Evolutionary conservation across 495 filamentous ascomycete species (phyloP), one percentile per base, ranked within the genome.

Genomic region (Tuber microsphaerosporum): DNA sequence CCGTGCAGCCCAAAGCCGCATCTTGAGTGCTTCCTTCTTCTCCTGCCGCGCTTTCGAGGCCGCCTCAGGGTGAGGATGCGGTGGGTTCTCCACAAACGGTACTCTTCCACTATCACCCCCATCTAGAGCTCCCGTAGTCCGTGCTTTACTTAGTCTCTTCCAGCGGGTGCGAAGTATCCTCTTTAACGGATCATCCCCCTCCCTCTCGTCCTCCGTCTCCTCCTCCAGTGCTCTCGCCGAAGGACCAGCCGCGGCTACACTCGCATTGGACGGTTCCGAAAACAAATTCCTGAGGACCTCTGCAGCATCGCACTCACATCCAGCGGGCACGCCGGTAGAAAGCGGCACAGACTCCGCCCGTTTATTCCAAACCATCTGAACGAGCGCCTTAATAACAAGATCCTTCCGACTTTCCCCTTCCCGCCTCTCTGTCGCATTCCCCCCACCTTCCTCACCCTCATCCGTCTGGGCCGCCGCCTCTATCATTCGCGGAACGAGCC

Each of bases 21-120:
- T 79, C 41, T 79, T 79, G n/a, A 79, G 70, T 2, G 76, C 77
- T 43, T 79, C 76, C 71, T 75, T 79, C 16, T 70, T 76, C 45
- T 79, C 77, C 37, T 71, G 75, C 61, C 77, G 74, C 22, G 73
- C 76, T 31, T 70, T 79, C 31, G 73, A 75, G 51, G 74, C 65
- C 12, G 69, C 69, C 70, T 79, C 76, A 8, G 77, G 76, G 22
- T 76, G 71, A 41, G 51, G 51, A 39, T 61, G 75, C 10, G 73
- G 65, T 10, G 69, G 75, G 16, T n/a, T 56, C 39, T 78, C 74
- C 42, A 70, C 72, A 34, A 46, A 19, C 14, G 56, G 26, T 2
- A 8, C 56, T 17, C 56, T 19, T 17, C 56, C 26, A 19, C 5
- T 19, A 1, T 65, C 14, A 14, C 14, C 16, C n/a, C 56, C 10